These are phyloP conservation scores for Flaveria ramosissima DNA, from an alignment of 129 eudicot species.

Conservation along the genomic window DNA sequence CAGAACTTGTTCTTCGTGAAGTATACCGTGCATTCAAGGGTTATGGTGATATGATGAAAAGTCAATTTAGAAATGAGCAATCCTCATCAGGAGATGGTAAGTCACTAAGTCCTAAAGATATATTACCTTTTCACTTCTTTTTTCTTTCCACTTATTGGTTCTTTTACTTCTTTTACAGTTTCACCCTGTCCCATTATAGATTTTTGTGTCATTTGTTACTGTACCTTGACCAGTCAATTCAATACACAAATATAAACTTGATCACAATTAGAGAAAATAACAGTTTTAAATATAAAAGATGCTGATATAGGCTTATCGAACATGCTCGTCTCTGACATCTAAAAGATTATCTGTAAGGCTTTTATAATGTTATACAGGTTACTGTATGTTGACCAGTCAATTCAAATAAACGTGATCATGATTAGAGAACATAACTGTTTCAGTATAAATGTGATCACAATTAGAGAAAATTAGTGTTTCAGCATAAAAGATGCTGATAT, in stretches of 20 bases:
- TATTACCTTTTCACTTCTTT: background rate
- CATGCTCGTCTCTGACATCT: background rate
- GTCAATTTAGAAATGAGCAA: conserved; percentile 43
- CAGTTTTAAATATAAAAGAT: background rate
- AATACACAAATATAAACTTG: conserved; percentile 5
- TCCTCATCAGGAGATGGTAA: conserved; percentile 45
- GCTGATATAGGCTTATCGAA: conserved; percentile 8
- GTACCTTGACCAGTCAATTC: background rate
- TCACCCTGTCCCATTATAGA: background rate
- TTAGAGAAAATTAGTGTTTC: too few species aligned
- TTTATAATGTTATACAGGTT: background rate
- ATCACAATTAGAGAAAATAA: background rate
- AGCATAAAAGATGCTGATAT: background rate
- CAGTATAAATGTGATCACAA: too few species aligned
- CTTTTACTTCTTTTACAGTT: conserved; percentile 11
- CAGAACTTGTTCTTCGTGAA: conserved; percentile 88
- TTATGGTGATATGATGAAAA: conserved; percentile 46
- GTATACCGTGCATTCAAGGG: conserved; percentile 70
- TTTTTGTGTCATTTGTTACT: too few species aligned
- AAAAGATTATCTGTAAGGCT: conserved; percentile 1
- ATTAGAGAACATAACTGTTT: too few species aligned
- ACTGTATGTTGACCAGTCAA: too few species aligned
- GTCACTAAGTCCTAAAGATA: conserved; percentile 10
- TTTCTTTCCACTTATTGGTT: conserved; percentile 7
- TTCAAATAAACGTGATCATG: too few species aligned